phyloP scores from a whole-genome alignment of 78 protist species.

The Bodo saltans region DNA sequence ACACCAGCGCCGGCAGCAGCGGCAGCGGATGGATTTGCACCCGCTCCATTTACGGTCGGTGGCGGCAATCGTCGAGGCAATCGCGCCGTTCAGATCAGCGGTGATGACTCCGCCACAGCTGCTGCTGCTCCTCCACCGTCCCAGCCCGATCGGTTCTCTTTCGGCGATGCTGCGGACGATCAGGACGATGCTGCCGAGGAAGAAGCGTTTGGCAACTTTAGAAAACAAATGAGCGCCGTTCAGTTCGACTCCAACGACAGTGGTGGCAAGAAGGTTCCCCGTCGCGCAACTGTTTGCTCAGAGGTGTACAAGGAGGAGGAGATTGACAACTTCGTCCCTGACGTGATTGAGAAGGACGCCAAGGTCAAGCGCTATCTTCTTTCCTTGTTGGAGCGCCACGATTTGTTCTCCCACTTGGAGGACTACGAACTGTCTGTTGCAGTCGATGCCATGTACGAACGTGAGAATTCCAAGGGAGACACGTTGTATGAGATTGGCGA shows the following conservation, averaged over 20 bases:
- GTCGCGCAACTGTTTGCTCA: slow-evolving; percentile 15
- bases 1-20: too few relatives aligned
- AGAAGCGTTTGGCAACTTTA: background rate
- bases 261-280: background rate
- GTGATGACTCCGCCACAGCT: background rate
- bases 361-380: background rate
- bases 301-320: slow-evolving; percentile 24
- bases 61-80: background rate
- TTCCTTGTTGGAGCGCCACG: background rate
- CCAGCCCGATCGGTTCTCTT: background rate
- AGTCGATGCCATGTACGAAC: slow-evolving; percentile 7
- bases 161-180: background rate
- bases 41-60: too few relatives aligned
- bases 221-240: background rate
- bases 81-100: too few relatives aligned
- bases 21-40: too few relatives aligned
- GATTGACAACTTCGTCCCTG: slow-evolving; percentile 27
- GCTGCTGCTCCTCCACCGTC: background rate
- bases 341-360: background rate
- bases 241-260: background rate
- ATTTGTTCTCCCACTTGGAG: slow-evolving; percentile 24
- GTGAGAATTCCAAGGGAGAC: background rate
- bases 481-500: background rate
- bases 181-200: background rate
- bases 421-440: slow-evolving; percentile 7